A percentile compares a stretch with the other conserved stretches of the same genome.
Evolutionary conservation across 2,329 filamentous ascomycete species (phyloP).

Genomic region (Pseudogymnoascus sp.): DNA sequence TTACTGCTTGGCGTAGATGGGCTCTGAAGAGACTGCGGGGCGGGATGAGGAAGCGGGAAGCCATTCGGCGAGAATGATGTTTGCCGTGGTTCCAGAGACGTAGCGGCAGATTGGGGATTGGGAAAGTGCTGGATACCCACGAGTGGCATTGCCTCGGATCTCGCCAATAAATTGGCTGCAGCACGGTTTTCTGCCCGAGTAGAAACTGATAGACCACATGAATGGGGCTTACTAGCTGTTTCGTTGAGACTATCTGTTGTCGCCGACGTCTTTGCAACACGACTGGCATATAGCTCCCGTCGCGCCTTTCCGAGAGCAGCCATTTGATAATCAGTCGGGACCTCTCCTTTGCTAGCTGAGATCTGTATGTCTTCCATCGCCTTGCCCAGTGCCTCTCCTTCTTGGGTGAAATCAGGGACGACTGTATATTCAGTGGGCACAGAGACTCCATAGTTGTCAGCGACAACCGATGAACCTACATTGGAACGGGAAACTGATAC

Average conservation of each 20-base stretch:
- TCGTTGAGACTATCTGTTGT: not conserved
- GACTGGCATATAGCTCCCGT: not conserved
- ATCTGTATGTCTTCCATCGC: not conserved
- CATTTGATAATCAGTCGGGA: slow-evolving; percentile 1
- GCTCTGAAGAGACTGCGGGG: not conserved
- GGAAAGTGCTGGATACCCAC: not conserved
- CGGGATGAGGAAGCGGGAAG: not conserved
- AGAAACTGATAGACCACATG: not conserved
- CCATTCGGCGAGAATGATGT: not conserved
- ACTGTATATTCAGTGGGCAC: not conserved
- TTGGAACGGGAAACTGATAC: not conserved
- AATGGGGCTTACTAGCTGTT: not conserved
- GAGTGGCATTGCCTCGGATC: not conserved
- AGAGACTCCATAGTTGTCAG: not conserved
- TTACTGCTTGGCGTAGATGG: not conserved
- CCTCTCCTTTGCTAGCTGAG: not conserved
- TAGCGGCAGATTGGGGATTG: not conserved
- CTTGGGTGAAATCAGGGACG: not conserved
- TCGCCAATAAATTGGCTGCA: not conserved
- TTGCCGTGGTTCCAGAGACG: not conserved
- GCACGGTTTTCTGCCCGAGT: not conserved
- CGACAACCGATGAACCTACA: not conserved
- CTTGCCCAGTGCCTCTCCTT: not conserved
- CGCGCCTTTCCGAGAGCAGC: slow-evolving; percentile 2
- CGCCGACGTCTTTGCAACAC: not conserved